Evolutionary conservation across 345 rosid species (phyloP), one percentile per base, ranked within the genome.

Genomic region (Aquilaria sinensis): DNA sequence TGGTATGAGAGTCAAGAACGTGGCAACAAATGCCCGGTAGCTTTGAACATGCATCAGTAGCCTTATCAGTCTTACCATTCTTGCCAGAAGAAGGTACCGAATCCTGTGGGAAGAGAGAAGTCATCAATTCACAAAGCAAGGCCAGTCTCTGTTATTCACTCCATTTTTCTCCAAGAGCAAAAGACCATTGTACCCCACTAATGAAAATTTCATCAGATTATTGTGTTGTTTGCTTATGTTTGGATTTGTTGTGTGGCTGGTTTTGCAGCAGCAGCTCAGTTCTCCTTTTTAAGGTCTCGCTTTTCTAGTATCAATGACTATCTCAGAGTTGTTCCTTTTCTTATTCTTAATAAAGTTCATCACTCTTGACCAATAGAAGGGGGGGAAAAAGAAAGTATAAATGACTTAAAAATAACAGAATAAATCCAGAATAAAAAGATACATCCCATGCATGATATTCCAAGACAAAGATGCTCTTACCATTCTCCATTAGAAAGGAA

Each of bases 401-500:
- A 10, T 37, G 43, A 9, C 43, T 37, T 37, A 37, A 37, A 23
- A 37, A 58, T 16, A 5, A 62, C 47, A 58, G 51, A 13, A 37
- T 43, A 1, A 4, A 32, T 23, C 30, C 65, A 64, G 58, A 48
- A 9, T 56, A 15, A 34, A 64, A 51, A 6, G 31, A 12, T 49
- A 32, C 47, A 64, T 37, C 9, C 53, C 32, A 62, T 56, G 31
- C n/a, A 59, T 5, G 12, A 48, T 51, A 31, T 61, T 31, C 33
- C 31, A 53, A 63, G 11, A 64, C 31, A 31, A 31, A 62, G 16
- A 30, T 71, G 47, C 37, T 45, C 83, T 12, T 77, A 94, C 99
- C 97, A 94, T 84, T 94, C 99, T 76, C 99, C 99, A 72, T 94
- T 90, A 16, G 89, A 88, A 71, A 94, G 79, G 58, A 94, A 83